A percentile compares a stretch with the other conserved stretches of the same genome.
These are phyloP conservation scores for Ceratobasidium sp. DNA, from an alignment of 1,284 basidiomycete genomes.

Conservation along the genomic window DNA sequence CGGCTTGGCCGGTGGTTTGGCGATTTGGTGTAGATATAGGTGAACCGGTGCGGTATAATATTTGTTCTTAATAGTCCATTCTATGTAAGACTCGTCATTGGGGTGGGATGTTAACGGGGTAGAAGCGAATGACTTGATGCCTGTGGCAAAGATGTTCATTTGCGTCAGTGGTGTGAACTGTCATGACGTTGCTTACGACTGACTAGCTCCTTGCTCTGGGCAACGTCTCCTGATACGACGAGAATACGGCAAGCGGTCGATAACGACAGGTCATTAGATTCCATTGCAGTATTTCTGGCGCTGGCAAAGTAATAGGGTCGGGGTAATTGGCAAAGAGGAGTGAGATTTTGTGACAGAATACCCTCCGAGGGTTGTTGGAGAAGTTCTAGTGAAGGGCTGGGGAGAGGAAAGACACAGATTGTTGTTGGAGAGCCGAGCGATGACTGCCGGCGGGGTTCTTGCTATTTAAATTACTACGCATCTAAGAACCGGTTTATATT, in stretches of 20 bases:
- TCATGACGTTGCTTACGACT: slow-evolving; percentile 16
- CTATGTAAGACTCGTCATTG: slow-evolving; percentile 54
- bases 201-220: slow-evolving; percentile 19
- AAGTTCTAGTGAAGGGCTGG: too few species aligned
- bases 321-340: too few species aligned
- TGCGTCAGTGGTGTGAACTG: slow-evolving; percentile 8
- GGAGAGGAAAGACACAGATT: too few species aligned
- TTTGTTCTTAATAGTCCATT: slow-evolving; percentile 84
- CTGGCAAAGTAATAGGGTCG: too few species aligned
- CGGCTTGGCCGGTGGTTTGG: slow-evolving; percentile 56
- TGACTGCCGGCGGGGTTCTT: too few species aligned
- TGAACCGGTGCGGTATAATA: slow-evolving; percentile 85
- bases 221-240: slow-evolving; percentile 23
- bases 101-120: slow-evolving; percentile 1
- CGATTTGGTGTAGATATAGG: slow-evolving; percentile 61
- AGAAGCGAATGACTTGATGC: neutral
- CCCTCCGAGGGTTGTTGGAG: too few species aligned
- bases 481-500: too few species aligned
- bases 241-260: slow-evolving; percentile 25
- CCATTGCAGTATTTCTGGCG: neutral
- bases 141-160: neutral
- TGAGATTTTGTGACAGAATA: too few species aligned
- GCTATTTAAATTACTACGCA: too few species aligned
- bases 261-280: slow-evolving; percentile 5
- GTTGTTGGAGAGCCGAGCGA: too few species aligned